Conservation (phyloP, 495 filamentous ascomycete genomes). For the Penicillium cataractarum region DNA sequence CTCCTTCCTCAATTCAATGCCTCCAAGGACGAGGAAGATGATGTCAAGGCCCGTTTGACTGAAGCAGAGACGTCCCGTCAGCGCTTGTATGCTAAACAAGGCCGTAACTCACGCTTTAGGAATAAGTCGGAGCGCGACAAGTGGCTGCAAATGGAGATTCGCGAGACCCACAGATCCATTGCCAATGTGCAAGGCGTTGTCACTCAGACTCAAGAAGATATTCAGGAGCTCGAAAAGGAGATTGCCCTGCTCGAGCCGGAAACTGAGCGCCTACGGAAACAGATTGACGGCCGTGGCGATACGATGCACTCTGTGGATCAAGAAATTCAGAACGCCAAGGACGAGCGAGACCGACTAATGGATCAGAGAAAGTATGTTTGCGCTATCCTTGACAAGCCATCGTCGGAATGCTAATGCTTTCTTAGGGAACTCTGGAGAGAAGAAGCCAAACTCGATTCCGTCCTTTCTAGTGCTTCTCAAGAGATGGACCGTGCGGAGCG, state of each 20-base stretch:
- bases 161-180: slow-evolving; percentile 75
- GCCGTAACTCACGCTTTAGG: slow-evolving; percentile 83
- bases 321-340: slow-evolving; percentile 77
- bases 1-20: slow-evolving; percentile 74
- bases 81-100: slow-evolving; percentile 91
- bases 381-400: background rate
- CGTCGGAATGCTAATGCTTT: slow-evolving; percentile 20
- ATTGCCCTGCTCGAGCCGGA: slow-evolving; percentile 74
- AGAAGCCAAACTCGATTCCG: slow-evolving; percentile 80
- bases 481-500: slow-evolving; percentile 78
- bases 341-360: slow-evolving; percentile 74
- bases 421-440: slow-evolving; percentile 77
- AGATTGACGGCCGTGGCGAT: slow-evolving; percentile 77
- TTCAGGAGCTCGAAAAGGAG: slow-evolving; percentile 69
- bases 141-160: slow-evolving; percentile 78
- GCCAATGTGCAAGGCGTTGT: slow-evolving; percentile 79
- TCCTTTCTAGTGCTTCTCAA: slow-evolving; percentile 70
- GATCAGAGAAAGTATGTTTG: slow-evolving; percentile 79
- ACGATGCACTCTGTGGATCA: slow-evolving; percentile 70
- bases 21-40: slow-evolving; percentile 71
- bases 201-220: slow-evolving; percentile 83
- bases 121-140: slow-evolving; percentile 86
- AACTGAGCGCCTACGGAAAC: slow-evolving; percentile 67
- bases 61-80: slow-evolving; percentile 75
- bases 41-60: slow-evolving; percentile 68